These are phyloP conservation scores for Alternaria postmessia DNA, from an alignment of 2,329 filamentous ascomycete species.

Conservation along the genomic window DNA sequence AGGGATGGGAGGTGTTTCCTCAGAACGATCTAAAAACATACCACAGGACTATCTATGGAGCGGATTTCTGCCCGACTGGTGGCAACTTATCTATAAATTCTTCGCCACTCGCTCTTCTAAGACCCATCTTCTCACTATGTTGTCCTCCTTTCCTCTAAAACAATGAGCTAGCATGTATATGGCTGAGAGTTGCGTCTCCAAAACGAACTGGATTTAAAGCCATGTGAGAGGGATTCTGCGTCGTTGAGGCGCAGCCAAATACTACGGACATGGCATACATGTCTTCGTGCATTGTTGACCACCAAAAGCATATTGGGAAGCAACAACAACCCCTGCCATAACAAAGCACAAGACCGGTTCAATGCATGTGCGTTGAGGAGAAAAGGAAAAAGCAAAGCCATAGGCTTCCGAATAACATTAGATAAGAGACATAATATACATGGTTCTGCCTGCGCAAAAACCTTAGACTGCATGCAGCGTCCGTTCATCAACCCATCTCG, in stretches of 20 bases:
- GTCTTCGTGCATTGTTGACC: background rate
- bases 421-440: slow-evolving; percentile 2
- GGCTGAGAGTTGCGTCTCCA: background rate
- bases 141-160: background rate
- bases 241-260: background rate
- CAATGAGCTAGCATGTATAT: no score
- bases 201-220: no score
- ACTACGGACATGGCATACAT: background rate
- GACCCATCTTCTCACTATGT: background rate
- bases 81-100: background rate
- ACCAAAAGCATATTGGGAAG: background rate
- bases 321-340: background rate
- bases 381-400: background rate
- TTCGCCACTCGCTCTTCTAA: background rate
- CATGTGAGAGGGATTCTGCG: background rate
- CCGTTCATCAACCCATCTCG: background rate
- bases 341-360: background rate
- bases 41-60: background rate
- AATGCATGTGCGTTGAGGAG: background rate
- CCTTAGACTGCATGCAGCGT: background rate
- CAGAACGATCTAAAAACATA: background rate
- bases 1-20: background rate
- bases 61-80: background rate
- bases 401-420: background rate
- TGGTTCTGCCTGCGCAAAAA: background rate